Evolutionary conservation across 805 yeast genomes (phyloP), one percentile per base, ranked within the genome.

Genomic region (Pichia paraexigua): DNA sequence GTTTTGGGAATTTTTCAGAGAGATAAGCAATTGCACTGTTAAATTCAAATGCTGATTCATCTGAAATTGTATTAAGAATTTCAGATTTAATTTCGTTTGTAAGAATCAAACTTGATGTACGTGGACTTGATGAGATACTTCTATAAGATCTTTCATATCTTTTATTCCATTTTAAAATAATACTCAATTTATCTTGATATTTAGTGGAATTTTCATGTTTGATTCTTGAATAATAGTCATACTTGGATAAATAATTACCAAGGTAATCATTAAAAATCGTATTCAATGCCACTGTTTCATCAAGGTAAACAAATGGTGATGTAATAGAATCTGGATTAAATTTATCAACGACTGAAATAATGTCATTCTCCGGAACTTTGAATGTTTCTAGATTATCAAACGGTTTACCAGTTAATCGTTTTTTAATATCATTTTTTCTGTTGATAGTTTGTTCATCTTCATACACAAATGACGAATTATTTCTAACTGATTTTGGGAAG

Each of bases 141-240:
- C n/a, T n/a, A 35, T 35, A 35, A 8, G 20, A 4, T 35, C 17
- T 35, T 4, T 35, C 39, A 37, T 22, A 35, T 35, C 24, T 49
- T 18, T 49, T 39, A 5, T 27, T 35, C 46, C 49, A 45, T 27
- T 45, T 22, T 15, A 45, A 24, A 11, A 47, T 43, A 17, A 35
- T 25, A 22, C 40, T 42, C 7, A 49, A 11, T 27, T 45, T 45
- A 25, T 46, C 48, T 20, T 44, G 41, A 13, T 37, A 51, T 11
- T 35, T 43, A 24, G 13, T 21, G 1, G 17, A 18, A 18, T 10
- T 53, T 18, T 52, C 51, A 41, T 60, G 59, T 42, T 61, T 63
- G 10, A 58, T 28, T 30, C 52, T 57, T 2, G 60, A 40, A 13
- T 54, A 48, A 11, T 57, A 53, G n/a, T 47, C 41, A 40, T 63